Evolutionary conservation across 495 filamentous ascomycete species (phyloP).

Genomic region (Podospora pseudopauciseta): DNA sequence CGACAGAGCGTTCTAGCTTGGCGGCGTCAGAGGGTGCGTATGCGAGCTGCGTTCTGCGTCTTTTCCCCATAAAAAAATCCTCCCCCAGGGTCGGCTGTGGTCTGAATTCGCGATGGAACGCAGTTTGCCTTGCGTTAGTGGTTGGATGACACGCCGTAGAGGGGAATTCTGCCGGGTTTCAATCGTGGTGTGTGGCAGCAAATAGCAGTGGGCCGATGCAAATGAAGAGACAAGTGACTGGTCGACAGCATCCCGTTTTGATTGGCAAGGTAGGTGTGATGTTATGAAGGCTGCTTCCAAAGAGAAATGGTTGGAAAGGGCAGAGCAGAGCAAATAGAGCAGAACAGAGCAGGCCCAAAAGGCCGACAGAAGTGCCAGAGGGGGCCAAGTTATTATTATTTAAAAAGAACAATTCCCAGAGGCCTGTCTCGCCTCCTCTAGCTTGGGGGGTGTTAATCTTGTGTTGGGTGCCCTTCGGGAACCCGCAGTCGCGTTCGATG

Average conservation of each 20-base stretch:
- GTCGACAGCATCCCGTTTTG: background rate
- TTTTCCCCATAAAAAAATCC: background rate
- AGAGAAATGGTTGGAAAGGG: background rate
- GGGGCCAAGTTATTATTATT: background rate
- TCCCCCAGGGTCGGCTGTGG: background rate
- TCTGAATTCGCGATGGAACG: background rate
- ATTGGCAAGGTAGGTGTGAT: background rate
- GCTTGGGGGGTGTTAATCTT: background rate
- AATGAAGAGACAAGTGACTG: constrained; percentile 2
- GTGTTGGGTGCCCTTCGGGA: background rate
- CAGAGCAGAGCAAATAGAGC: background rate
- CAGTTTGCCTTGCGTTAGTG: background rate
- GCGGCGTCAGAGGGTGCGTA: constrained; percentile 3
- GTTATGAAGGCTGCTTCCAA: background rate
- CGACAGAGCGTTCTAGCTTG: background rate
- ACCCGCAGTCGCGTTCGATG: constrained; percentile 2
- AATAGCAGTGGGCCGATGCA: background rate
- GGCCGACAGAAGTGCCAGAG: background rate
- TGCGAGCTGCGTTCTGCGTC: background rate
- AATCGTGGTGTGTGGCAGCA: background rate
- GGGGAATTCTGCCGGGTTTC: background rate
- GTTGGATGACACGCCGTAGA: constrained; percentile 6
- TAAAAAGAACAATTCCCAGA: background rate
- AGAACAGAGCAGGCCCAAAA: background rate
- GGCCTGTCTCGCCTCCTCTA: constrained; percentile 6